phyloP scores from a whole-genome alignment of 2,329 filamentous ascomycete genomes.

The Microcyclosporella mali region DNA sequence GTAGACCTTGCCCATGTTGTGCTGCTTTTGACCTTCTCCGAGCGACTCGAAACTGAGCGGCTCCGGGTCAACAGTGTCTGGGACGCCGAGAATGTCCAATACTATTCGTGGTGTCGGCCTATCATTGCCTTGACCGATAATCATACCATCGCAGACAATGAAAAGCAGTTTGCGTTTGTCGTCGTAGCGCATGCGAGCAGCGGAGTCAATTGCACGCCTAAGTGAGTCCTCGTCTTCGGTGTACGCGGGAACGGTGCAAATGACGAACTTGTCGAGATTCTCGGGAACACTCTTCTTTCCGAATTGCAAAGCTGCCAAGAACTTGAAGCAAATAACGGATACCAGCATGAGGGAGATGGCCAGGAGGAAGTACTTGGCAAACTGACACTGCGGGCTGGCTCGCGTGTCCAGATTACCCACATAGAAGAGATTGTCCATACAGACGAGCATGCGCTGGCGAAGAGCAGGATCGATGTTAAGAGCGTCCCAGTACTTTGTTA shows the following conservation, averaged over 20 bases:
- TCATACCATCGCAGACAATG: constrained; percentile 96
- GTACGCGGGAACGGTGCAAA: constrained; percentile 95
- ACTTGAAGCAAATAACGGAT: constrained; percentile 86
- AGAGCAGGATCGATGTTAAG: constrained; percentile 53
- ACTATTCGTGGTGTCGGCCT: constrained; percentile 92
- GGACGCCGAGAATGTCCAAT: constrained; percentile 91
- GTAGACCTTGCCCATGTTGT: constrained; percentile 99
- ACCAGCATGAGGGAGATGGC: constrained; percentile 76
- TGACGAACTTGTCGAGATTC: constrained; percentile 96
- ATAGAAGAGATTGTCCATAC: constrained; percentile 91
- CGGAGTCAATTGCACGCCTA: constrained; percentile 92
- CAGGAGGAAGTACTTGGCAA: constrained; percentile 83
- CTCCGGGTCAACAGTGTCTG: constrained; percentile 88
- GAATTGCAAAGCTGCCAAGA: constrained; percentile 92
- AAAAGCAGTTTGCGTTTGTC: constrained; percentile 95
- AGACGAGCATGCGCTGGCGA: constrained; percentile 67
- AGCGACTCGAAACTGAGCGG: constrained; percentile 94
- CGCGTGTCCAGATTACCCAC: constrained; percentile 86
- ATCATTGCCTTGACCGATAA: constrained; percentile 97
- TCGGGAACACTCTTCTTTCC: constrained; percentile 85
- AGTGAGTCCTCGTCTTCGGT: constrained; percentile 98
- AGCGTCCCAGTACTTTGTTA: constrained; percentile 75
- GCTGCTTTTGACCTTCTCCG: constrained; percentile 91
- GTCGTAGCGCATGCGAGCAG: constrained; percentile 91
- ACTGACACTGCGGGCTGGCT: constrained; percentile 76